Base-by-base conservation (phyloP, 2,329 filamentous ascomycete species). In the Zymoseptoria ardabiliae region DNA sequence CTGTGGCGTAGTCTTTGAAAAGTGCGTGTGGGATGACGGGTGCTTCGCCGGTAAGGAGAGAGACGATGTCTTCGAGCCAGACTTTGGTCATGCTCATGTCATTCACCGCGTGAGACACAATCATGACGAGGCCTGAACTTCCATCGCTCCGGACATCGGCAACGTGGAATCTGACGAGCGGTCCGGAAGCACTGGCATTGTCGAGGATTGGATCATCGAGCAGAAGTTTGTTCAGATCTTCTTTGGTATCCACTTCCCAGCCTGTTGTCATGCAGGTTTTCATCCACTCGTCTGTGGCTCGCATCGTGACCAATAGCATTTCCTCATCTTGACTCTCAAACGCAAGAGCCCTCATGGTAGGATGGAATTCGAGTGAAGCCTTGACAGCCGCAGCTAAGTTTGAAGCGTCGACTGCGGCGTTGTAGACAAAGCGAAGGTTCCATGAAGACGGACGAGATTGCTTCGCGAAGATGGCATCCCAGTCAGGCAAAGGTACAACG, bases 71-170 rank as follows among this genome's bases (percentile, higher is more conserved):
- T 52, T 71, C 69, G 13, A 71, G 61, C 69, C 69, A 71, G 3
- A 71, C 62, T 59, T 71, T 71, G 50, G 69, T 71, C 68, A 71
- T 71, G 62, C 65, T 69, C 67, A 70, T 70, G 56, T 71, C 69
- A 49, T 68, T 69, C 49, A 70, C 66, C 8, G 69, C 63, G 57
- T 71, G 69, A 1, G 69, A 71, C 19, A 63, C 68, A 19, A 71
- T 60, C 55, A 71, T 59, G 11, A 71, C 65, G 2, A 71, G 58
- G 28, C 69, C 69, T 19, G 69, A 69, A 13, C 64, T 66, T 35
- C 65, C 67, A 58, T 69, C 66, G 19, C 62, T 63, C 3, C 63
- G 61, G 9, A 71, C 61, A 11, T 60, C 64, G n/a, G 68, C 68
- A 52, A 71, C 51, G 55, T 70, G 69, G 21, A 71, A 69, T 41